phyloP scores from a whole-genome alignment of 345 rosid genomes.

The Abelmoschus esculentus region DNA sequence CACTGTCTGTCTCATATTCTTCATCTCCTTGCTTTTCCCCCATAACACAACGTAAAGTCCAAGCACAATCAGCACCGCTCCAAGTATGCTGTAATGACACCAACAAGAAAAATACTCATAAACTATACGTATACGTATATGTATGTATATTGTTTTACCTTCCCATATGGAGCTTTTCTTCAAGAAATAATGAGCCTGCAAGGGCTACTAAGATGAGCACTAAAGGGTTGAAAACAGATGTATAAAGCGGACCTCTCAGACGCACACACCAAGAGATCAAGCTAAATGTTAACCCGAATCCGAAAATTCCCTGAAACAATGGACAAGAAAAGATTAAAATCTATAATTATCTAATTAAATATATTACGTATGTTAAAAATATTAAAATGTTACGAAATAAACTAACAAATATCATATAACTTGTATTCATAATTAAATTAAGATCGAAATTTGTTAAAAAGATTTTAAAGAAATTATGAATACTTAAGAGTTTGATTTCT shows the following conservation, averaged over 20 bases:
- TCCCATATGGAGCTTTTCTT: constrained; percentile 39
- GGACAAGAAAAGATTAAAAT: background rate
- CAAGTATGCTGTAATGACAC: constrained; percentile 35
- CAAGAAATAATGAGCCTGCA: constrained; percentile 30
- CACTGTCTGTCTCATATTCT: constrained; percentile 7
- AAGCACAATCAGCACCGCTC: constrained; percentile 35
- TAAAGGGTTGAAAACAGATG: constrained; percentile 37
- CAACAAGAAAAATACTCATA: background rate
- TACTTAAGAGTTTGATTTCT: too few species aligned
- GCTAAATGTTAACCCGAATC: constrained; percentile 27
- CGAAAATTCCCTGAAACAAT: constrained; percentile 26
- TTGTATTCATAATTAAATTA: too few species aligned
- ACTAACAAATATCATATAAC: too few species aligned
- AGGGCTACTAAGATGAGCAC: constrained; percentile 38
- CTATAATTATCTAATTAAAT: too few species aligned
- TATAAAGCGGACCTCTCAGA: constrained; percentile 40
- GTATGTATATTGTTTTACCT: constrained; percentile 20
- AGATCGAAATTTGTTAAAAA: too few species aligned
- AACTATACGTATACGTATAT: too few species aligned
- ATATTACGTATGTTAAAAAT: too few species aligned
- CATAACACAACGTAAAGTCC: constrained; percentile 47
- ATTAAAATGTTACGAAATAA: too few species aligned
- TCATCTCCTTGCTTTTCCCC: constrained; percentile 44
- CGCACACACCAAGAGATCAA: constrained; percentile 34
- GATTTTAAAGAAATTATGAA: too few species aligned